A percentile compares a stretch with the other conserved stretches of the same genome.
phyloP scores from a whole-genome alignment of 2,329 filamentous ascomycete genomes.

The Diaporthe capsici region DNA sequence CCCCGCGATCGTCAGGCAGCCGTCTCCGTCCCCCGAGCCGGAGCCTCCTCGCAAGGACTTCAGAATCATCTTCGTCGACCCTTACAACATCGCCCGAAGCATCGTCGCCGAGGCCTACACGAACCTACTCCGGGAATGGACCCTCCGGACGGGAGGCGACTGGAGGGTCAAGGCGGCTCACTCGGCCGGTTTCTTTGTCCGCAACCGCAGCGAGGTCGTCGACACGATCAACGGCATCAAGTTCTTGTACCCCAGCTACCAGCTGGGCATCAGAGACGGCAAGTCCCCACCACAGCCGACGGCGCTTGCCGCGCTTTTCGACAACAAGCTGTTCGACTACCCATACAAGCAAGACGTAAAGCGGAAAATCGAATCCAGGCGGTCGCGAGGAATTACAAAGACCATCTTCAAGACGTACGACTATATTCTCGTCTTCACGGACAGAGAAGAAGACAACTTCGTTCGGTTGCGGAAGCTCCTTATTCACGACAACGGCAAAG shows the following conservation, averaged over 20 bases:
- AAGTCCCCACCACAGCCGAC: slow-evolving; percentile 31
- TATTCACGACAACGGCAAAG: slow-evolving; percentile 34
- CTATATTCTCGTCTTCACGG: slow-evolving; percentile 48
- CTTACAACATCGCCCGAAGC: slow-evolving; percentile 45
- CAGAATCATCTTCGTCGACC: slow-evolving; percentile 48
- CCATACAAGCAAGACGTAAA: slow-evolving; percentile 44
- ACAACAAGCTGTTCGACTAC: slow-evolving; percentile 45
- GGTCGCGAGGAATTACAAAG: slow-evolving; percentile 43
- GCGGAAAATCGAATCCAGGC: slow-evolving; percentile 34
- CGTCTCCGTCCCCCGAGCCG: slow-evolving; percentile 34
- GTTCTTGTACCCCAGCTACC: slow-evolving; percentile 43
- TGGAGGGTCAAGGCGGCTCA: slow-evolving; percentile 44
- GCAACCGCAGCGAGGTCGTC: slow-evolving; percentile 39
- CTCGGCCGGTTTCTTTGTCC: slow-evolving; percentile 48
- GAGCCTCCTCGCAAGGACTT: slow-evolving; percentile 41
- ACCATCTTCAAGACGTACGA: slow-evolving; percentile 46
- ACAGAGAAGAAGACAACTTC: slow-evolving; percentile 48
- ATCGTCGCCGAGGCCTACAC: slow-evolving; percentile 45
- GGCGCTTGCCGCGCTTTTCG: slow-evolving; percentile 46
- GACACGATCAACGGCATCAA: slow-evolving; percentile 43
- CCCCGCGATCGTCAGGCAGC: slow-evolving; percentile 7
- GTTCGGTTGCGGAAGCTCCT: slow-evolving; percentile 45
- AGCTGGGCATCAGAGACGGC: slow-evolving; percentile 39
- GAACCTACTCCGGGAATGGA: slow-evolving; percentile 44
- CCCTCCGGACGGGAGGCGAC: slow-evolving; percentile 40